phyloP scores from a whole-genome alignment of 139 green algal genomes.

The Pseudopediastrum boryanum region DNA sequence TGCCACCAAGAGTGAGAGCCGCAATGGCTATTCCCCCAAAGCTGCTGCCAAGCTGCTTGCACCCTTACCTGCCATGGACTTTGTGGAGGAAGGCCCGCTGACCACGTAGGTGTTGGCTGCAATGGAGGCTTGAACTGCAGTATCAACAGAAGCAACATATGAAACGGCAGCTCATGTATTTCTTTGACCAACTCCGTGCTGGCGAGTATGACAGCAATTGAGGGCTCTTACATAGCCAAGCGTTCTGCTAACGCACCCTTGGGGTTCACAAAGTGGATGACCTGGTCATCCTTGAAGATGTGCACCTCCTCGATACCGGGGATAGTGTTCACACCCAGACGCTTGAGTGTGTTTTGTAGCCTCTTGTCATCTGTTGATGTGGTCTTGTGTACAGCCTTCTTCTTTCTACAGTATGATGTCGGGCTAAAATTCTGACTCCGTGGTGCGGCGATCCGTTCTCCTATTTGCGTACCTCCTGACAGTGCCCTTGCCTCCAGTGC shows the following conservation, averaged over 20 bases:
- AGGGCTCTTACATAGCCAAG: not conserved
- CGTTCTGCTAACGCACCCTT: slow-evolving; percentile 73
- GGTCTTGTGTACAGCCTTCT: slow-evolving; percentile 98
- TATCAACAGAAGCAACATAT: not conserved
- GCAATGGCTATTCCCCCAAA: too few relatives aligned
- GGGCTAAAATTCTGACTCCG: slow-evolving; percentile 28
- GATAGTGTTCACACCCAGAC: slow-evolving; percentile 98
- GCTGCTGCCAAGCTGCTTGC: not conserved
- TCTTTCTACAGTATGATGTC: slow-evolving; percentile 82
- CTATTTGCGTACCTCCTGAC: slow-evolving; percentile 72
- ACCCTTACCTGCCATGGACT: slow-evolving; percentile 48
- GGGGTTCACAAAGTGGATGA: slow-evolving; percentile 96
- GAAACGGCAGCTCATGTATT: not conserved
- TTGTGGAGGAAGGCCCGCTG: slow-evolving; percentile 74
- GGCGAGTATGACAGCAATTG: not conserved
- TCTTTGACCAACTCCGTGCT: not conserved
- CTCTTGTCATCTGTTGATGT: slow-evolving; percentile 96
- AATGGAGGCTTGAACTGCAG: slow-evolving; percentile 97
- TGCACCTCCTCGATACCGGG: slow-evolving; percentile 99
- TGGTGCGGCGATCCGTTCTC: not conserved
- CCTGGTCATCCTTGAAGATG: slow-evolving; percentile 93
- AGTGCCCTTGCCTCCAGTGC: slow-evolving; percentile 95
- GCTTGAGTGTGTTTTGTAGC: slow-evolving; percentile 96
- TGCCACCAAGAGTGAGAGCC: too few relatives aligned
- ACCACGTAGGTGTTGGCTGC: slow-evolving; percentile 99